phyloP scores from a whole-genome alignment of 495 filamentous ascomycete species.

The Penicillium coprophilum region DNA sequence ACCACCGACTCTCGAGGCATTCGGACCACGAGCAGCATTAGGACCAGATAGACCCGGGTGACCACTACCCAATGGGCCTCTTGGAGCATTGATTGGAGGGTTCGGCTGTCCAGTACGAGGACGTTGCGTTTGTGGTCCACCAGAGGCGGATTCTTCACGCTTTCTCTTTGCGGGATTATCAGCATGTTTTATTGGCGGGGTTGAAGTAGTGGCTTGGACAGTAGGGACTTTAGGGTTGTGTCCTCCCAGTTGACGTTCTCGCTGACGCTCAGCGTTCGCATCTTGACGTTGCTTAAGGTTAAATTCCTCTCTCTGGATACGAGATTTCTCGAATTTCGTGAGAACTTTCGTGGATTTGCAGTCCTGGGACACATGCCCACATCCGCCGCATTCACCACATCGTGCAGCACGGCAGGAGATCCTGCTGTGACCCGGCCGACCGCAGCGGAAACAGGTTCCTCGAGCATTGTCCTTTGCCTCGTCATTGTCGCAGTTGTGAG shows the following conservation, averaged over 20 bases:
- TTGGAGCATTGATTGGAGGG: constrained; percentile 24
- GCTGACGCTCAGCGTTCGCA: constrained; percentile 39
- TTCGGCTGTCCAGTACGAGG: constrained; percentile 26
- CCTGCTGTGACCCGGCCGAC: constrained; percentile 39
- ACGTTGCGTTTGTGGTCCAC: constrained; percentile 28
- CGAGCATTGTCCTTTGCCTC: constrained; percentile 37
- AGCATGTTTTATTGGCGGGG: constrained; percentile 12
- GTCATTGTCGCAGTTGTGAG: constrained; percentile 48
- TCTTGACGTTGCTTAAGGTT: constrained; percentile 32
- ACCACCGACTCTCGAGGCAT: background rate
- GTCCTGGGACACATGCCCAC: constrained; percentile 39
- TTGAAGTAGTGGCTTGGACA: constrained; percentile 35
- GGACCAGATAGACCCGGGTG: constrained; percentile 6
- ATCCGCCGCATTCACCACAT: constrained; percentile 48
- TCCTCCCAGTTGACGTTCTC: constrained; percentile 42
- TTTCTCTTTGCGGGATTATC: constrained; percentile 44
- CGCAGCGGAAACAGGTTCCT: constrained; percentile 49
- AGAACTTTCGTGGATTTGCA: constrained; percentile 39
- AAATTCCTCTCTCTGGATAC: constrained; percentile 36
- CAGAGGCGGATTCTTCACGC: constrained; percentile 36
- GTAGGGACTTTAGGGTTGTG: constrained; percentile 50
- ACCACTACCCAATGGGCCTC: constrained; percentile 7
- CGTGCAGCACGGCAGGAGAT: constrained; percentile 40
- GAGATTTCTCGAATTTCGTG: constrained; percentile 35
- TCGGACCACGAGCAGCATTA: constrained; percentile 1